Evolutionary conservation across 352 stramenopile genomes (phyloP).

Genomic region (Phytophthora fragariaefolia): DNA sequence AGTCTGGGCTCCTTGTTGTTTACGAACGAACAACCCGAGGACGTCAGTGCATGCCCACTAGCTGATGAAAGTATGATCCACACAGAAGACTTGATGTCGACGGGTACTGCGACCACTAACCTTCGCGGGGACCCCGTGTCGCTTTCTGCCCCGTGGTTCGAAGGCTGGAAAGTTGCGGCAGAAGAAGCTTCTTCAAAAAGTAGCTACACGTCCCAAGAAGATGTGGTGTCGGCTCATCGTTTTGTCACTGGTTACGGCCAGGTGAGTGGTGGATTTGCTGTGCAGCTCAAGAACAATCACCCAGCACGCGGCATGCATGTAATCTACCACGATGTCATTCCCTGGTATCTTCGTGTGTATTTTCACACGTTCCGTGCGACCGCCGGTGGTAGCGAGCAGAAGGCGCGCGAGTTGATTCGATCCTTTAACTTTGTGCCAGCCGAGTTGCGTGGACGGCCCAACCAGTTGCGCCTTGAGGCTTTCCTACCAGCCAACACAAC

Average conservation of each 20-base stretch:
- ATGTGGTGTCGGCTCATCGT: slow-evolving; percentile 66
- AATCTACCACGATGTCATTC: slow-evolving; percentile 75
- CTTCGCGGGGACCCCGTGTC: slow-evolving; percentile 26
- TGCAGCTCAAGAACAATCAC: slow-evolving; percentile 71
- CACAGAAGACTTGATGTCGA: slow-evolving; percentile 34
- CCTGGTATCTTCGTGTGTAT: slow-evolving; percentile 85
- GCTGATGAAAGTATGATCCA: slow-evolving; percentile 45
- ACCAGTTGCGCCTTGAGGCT: slow-evolving; percentile 62
- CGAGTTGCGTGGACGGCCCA: slow-evolving; percentile 58
- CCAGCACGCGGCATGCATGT: slow-evolving; percentile 56
- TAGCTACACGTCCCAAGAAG: slow-evolving; percentile 26
- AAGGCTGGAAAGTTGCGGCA: slow-evolving; percentile 29
- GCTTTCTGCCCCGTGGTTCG: slow-evolving; percentile 28
- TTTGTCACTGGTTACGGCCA: slow-evolving; percentile 84
- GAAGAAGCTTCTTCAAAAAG: slow-evolving; percentile 10
- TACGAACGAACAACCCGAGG: slow-evolving; percentile 15
- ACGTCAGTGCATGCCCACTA: slow-evolving; percentile 49
- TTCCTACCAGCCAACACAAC: slow-evolving; percentile 59
- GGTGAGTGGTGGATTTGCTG: slow-evolving; percentile 73
- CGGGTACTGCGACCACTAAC: slow-evolving; percentile 19
- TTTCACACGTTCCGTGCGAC: slow-evolving; percentile 67
- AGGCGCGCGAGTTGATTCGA: slow-evolving; percentile 25
- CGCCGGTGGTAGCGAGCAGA: slow-evolving; percentile 7
- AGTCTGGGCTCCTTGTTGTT: slow-evolving; percentile 63
- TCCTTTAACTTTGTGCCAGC: slow-evolving; percentile 65